Percentiles rank a stretch among this genome's conserved stretches.
These are phyloP conservation scores for Chionographis japonica DNA, from an alignment of 106 monocot genomes.

Conservation along the genomic window DNA sequence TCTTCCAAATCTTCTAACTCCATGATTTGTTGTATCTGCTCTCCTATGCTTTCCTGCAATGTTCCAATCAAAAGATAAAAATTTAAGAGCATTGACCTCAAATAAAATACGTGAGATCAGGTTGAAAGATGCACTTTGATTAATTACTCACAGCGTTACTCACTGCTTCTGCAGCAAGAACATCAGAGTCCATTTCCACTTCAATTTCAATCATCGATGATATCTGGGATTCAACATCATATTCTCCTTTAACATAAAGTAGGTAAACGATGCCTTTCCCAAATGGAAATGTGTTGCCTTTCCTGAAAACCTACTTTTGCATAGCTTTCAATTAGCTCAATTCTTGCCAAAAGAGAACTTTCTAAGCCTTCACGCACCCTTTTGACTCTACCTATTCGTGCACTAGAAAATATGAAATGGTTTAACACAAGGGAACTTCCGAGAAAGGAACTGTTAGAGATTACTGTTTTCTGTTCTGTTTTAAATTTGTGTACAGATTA, in stretches of 20 bases:
- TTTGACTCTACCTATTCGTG: constrained; percentile 71
- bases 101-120: not conserved
- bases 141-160: constrained; percentile 59
- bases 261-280: not conserved
- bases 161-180: constrained; percentile 85
- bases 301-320: constrained; percentile 62
- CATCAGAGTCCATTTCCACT: constrained; percentile 96
- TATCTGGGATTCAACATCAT: constrained; percentile 34
- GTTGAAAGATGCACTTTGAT: not conserved
- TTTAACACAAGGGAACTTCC: constrained; percentile 2
- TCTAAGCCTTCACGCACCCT: constrained; percentile 82
- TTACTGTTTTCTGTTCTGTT: not conserved
- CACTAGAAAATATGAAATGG: constrained; percentile 34
- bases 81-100: no score
- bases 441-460: not conserved
- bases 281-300: not conserved
- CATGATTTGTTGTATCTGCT: constrained; percentile 93
- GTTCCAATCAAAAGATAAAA: not conserved
- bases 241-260: not conserved
- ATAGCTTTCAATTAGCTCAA: constrained; percentile 91
- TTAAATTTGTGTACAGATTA: not conserved
- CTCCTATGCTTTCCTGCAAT: constrained; percentile 72
- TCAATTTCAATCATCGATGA: constrained; percentile 99
- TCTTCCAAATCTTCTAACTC: constrained; percentile 97
- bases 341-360: constrained; percentile 64